Conservation (phyloP, 805 yeast genomes). For the Barnettozyma populi region DNA sequence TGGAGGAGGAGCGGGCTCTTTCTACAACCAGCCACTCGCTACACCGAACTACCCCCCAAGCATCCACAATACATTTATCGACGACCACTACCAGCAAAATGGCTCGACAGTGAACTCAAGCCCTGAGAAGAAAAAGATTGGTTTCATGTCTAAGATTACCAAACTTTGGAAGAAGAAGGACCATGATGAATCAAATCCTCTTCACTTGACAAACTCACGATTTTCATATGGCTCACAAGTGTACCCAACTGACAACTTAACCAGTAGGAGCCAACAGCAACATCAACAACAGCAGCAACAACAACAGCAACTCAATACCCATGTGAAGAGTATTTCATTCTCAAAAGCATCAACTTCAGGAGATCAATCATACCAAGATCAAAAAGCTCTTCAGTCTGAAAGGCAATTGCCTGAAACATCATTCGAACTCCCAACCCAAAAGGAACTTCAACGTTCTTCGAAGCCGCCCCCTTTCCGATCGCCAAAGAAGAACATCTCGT, state of each 20-base stretch:
- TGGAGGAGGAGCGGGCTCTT: not conserved
- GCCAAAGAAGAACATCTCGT: not conserved
- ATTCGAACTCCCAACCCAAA: not conserved
- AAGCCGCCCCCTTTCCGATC: not conserved
- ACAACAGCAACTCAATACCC: not conserved
- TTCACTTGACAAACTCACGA: slow-evolving; percentile 1
- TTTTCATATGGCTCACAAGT: slow-evolving; percentile 2
- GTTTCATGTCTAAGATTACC: slow-evolving; percentile 28
- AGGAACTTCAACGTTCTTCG: not conserved
- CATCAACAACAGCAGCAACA: slow-evolving; percentile 1
- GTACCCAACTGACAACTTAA: slow-evolving; percentile 1
- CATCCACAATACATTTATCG: not conserved
- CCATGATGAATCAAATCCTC: slow-evolving; percentile 2
- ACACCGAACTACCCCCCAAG: not conserved
- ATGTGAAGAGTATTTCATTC: not conserved
- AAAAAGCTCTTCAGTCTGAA: not conserved
- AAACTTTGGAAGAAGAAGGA: slow-evolving; percentile 29
- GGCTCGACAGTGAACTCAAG: slow-evolving; percentile 9
- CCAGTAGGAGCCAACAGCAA: not conserved
- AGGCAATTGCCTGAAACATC: not conserved
- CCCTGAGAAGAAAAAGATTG: slow-evolving; percentile 27
- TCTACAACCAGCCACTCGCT: slow-evolving; percentile 4
- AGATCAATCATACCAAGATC: not conserved
- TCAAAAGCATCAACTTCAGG: not conserved
- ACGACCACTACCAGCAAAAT: not conserved